Evolutionary conservation across 441 rosid genomes (phyloP).

Genomic region (Mallotus repandus): DNA sequence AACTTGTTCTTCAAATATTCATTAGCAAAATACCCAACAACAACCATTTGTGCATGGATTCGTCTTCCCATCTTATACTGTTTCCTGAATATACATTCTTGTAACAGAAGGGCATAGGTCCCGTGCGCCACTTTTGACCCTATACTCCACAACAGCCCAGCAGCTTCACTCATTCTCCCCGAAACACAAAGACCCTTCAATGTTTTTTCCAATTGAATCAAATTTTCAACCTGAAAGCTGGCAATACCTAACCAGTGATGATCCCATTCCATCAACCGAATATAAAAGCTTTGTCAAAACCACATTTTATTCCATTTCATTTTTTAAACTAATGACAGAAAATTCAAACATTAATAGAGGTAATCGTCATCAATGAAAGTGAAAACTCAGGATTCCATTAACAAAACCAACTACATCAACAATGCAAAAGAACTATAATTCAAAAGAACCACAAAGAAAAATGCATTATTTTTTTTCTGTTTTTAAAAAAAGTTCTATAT

Average conservation of each 20-base stretch:
- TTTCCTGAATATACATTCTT: conserved; percentile 58
- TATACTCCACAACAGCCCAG: conserved; percentile 47
- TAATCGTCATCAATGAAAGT: too few species aligned
- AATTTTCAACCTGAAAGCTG: conserved; percentile 69
- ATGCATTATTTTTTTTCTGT: too few species aligned
- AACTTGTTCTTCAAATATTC: conserved; percentile 58
- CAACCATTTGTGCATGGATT: conserved; percentile 67
- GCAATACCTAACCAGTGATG: conserved; percentile 44
- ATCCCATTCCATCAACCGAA: conserved; percentile 18
- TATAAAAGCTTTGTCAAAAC: too few species aligned
- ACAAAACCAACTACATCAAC: not conserved
- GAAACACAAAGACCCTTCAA: conserved; percentile 51
- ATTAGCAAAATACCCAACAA: conserved; percentile 42
- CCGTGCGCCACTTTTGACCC: conserved; percentile 35
- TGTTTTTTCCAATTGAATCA: conserved; percentile 43
- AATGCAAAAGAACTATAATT: not conserved
- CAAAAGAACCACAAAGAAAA: not conserved
- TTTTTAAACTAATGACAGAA: not conserved
- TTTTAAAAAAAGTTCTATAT: too few species aligned
- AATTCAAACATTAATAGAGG: not conserved
- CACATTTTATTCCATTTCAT: not conserved
- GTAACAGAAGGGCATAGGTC: conserved; percentile 56
- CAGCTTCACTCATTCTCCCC: conserved; percentile 70
- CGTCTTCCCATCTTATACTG: conserved; percentile 43
- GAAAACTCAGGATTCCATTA: too few species aligned